These are phyloP conservation scores for Teratosphaeria pseudoeucalypti DNA, from an alignment of 2,329 filamentous ascomycete genomes.

Conservation along the genomic window DNA sequence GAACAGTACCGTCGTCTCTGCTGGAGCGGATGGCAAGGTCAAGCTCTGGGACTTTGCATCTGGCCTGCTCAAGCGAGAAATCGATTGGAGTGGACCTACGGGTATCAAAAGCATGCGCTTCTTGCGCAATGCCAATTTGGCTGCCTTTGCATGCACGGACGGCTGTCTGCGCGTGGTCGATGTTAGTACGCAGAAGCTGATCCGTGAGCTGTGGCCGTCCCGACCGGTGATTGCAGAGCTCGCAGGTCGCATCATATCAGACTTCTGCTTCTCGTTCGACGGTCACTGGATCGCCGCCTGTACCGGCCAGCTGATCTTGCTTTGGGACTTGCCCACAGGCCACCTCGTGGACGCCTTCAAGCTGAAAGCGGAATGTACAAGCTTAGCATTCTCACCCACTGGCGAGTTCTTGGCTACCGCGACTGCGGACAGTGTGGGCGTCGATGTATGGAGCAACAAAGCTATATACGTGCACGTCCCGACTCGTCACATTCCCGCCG, in stretches of 20 bases:
- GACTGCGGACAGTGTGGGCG: slow-evolving; percentile 68
- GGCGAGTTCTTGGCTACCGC: slow-evolving; percentile 93
- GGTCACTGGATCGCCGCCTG: slow-evolving; percentile 88
- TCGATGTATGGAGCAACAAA: slow-evolving; percentile 95
- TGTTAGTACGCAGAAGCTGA: slow-evolving; percentile 77
- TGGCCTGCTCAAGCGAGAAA: slow-evolving; percentile 65
- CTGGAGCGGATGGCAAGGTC: slow-evolving; percentile 78
- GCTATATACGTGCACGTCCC: slow-evolving; percentile 82
- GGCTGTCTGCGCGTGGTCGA: slow-evolving; percentile 81
- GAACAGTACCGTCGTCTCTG: slow-evolving; percentile 77
- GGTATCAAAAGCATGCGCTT: slow-evolving; percentile 69
- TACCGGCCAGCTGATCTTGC: slow-evolving; percentile 66
- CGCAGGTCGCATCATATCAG: slow-evolving; percentile 18
- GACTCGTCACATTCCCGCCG: slow-evolving; percentile 72
- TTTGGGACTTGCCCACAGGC: slow-evolving; percentile 93
- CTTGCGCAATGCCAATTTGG: slow-evolving; percentile 70
- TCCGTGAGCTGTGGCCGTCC: slow-evolving; percentile 86
- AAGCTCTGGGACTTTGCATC: slow-evolving; percentile 98
- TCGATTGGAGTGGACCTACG: slow-evolving; percentile 73
- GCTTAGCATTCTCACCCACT: slow-evolving; percentile 76
- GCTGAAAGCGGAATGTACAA: slow-evolving; percentile 66
- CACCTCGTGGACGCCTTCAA: slow-evolving; percentile 90
- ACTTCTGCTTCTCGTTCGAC: slow-evolving; percentile 68
- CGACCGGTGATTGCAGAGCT: slow-evolving; percentile 15
- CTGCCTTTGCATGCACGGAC: slow-evolving; percentile 84